These are phyloP conservation scores for Diaporthe sp. DNA, from an alignment of 2,329 filamentous ascomycete genomes.

Conservation along the genomic window DNA sequence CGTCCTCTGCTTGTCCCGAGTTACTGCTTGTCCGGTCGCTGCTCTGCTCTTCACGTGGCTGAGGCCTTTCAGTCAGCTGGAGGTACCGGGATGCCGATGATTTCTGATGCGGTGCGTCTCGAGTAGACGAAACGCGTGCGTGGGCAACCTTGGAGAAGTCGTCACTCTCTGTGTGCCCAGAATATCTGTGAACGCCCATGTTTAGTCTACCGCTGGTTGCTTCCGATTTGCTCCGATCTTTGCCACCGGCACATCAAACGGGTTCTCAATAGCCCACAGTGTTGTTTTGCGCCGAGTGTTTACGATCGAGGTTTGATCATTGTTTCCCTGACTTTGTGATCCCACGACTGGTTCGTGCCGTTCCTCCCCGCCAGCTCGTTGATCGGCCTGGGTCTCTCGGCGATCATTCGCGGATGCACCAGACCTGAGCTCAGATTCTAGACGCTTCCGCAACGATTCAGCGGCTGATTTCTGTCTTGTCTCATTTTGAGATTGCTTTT, in stretches of 20 bases:
- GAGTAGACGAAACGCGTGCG: background rate
- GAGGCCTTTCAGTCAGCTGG: background rate
- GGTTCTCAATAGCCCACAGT: conserved; percentile 29
- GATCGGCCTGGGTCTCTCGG: background rate
- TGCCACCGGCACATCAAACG: background rate
- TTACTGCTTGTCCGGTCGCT: background rate
- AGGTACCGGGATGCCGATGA: background rate
- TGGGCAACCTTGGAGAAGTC: conserved; percentile 4
- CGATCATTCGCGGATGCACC: background rate
- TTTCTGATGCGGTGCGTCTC: background rate
- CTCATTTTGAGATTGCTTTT: background rate
- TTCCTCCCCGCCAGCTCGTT: too few species aligned
- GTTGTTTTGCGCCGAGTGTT: conserved; percentile 3
- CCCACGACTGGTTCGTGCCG: too few species aligned
- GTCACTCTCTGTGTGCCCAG: too few species aligned
- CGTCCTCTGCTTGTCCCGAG: background rate
- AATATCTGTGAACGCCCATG: background rate
- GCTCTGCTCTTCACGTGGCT: background rate
- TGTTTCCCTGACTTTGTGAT: background rate
- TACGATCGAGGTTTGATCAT: too few species aligned
- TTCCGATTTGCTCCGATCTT: background rate
- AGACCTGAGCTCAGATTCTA: conserved; percentile 21
- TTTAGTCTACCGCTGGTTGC: background rate
- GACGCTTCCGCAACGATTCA: conserved; percentile 12
- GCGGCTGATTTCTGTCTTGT: background rate